phyloP scores from a whole-genome alignment of 441 rosid genomes.

The Metrosideros polymorpha region DNA sequence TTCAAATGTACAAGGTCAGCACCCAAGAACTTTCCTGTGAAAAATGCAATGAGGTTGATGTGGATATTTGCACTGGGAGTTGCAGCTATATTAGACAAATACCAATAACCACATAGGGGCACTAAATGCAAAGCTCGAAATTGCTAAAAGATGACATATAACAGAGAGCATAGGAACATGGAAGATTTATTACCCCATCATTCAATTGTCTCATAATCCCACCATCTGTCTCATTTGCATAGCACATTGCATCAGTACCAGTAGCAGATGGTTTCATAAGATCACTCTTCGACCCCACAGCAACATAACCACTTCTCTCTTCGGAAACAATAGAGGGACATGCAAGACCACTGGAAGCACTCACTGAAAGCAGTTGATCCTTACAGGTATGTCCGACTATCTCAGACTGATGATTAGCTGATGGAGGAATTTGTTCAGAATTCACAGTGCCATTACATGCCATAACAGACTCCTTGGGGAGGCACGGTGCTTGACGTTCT shows the following conservation, averaged over 20 bases:
- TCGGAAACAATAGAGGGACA: conserved; percentile 3
- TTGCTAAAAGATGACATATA: neutral
- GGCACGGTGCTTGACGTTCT: conserved; percentile 20
- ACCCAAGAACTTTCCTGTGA: neutral
- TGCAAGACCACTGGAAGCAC: conserved; percentile 16
- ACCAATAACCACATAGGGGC: neutral
- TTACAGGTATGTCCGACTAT: conserved; percentile 21
- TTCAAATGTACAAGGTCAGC: neutral
- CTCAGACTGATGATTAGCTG: conserved; percentile 22
- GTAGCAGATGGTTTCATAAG: conserved; percentile 15
- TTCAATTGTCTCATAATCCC: conserved; percentile 18
- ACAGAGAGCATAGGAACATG: neutral
- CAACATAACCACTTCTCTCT: conserved; percentile 8
- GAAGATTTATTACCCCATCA: conserved; percentile 27
- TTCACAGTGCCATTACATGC: conserved; percentile 19
- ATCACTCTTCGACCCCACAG: conserved; percentile 11
- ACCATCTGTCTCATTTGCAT: conserved; percentile 18
- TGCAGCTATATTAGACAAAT: neutral
- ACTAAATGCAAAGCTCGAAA: neutral
- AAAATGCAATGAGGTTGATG: neutral
- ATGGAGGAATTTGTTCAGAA: conserved; percentile 18
- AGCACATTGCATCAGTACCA: conserved; percentile 16
- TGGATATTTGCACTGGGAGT: neutral
- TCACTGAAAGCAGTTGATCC: conserved; percentile 19
- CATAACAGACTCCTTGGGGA: conserved; percentile 26